Evolutionary conservation across 495 filamentous ascomycete species (phyloP), one percentile per base, ranked within the genome.

Genomic region (Glarea lozoyensis): DNA sequence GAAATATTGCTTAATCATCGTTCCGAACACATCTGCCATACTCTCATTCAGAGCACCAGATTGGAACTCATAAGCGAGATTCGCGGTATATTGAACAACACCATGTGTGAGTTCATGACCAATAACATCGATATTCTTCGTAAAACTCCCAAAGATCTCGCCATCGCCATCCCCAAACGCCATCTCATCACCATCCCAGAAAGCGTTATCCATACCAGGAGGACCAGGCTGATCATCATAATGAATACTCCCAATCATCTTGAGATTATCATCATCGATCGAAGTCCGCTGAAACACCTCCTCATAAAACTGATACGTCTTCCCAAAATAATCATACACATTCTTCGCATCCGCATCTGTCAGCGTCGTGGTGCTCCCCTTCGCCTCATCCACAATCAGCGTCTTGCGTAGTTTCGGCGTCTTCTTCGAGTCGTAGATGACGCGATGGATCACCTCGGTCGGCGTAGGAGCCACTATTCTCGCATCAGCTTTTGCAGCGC

Each of bases 1-100:
- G n/a, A n/a, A n/a, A n/a, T n/a, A 59, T 58, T 74, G 72, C 63
- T 70, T 67, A 48, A 68, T 55, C 68, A 75, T 72, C 49, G 63
- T 60, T 42, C 62, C 70, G 42, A 74, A 74, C n/a, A 67, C 64
- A 45, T 75, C 72, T 9, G 68, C 65, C 24, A 72, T 40, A 49
- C 62, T 61, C 55, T 75, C 72, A 54, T 74, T 73, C 15, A 75
- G 59, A 2, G 68, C 67, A 15, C 68, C 70, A 31, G 60, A 53
- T 46, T 73, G 61, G n/a, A 54, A 59, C 3, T 46, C 27, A 46
- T 73, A 73, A 29, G 58, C 53, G 6, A 74, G 62, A 0, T 55
- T 51, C 7, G 56, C 59, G 4, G 63, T 69, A 45, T 65, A 55
- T 46, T 71, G 57, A 10, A 62, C 67, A 16, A 75, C 56, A 27